Base-by-base conservation (phyloP, 148 eudicot genomes). In the Pharnaceum exiguum region DNA sequence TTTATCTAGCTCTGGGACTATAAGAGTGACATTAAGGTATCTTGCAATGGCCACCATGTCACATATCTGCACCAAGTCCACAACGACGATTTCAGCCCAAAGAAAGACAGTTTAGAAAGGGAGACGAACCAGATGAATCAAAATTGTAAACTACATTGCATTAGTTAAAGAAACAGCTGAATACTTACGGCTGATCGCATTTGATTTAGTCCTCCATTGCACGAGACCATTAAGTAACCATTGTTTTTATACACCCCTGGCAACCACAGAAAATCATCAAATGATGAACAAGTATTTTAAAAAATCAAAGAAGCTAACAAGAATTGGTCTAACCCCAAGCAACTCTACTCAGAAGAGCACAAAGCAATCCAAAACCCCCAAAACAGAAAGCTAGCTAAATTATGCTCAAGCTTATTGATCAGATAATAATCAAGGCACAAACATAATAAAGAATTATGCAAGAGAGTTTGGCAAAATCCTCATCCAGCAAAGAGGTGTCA, bases 21-120 rank as follows among this genome's bases (percentile, higher is more conserved):
- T 68, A 21, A 93, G 79, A 16, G 98, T 93, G 60, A 85, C 96
- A 83, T 93, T 93, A 31, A 93, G 78, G 75, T 88, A 80, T 83
- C 98, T 88, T 66, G 98, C 98, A 68, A 93, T 88, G 31, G 96
- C 95, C 55, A 93, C 98, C 98, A 93, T 93, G 71, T 93, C 98
- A 72, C 98, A 93, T 17, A 93, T 93, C 98, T 93, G 90, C 57
- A 81, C 21, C 55, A 43, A 24, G 30, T 38, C 29, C 24, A 28
- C 8, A 25, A 25, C n/a, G n/a, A n/a, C n/a, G n/a, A n/a, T n/a
- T n/a, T n/a, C n/a, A n/a, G n/a, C n/a, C n/a, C n/a, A 53, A 59
- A 52, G 33, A 4, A 35, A 31, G 25, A 15, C 1, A 47, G 19
- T 28, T 16, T 62, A 37, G 16, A 25, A 1, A 55, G 10, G n/a